Percentiles rank a stretch among this genome's conserved stretches.
Evolutionary conservation across 495 filamentous ascomycete genomes (phyloP).

Genomic region (Xylaria sp.): DNA sequence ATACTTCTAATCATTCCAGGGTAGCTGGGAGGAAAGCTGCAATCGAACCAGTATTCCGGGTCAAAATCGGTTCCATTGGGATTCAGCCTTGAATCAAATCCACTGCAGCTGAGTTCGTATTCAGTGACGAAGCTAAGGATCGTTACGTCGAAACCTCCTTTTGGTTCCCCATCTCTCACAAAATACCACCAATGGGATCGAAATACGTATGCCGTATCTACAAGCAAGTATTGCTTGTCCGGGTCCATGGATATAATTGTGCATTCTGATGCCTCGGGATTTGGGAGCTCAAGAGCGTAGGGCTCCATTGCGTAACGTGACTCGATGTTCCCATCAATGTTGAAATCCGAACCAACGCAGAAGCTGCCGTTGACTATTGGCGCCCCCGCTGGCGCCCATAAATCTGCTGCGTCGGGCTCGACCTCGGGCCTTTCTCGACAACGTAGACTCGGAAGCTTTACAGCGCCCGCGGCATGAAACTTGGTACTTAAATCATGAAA

Average conservation of each 20-base stretch:
- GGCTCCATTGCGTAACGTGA: constrained; percentile 14
- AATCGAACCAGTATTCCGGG: constrained; percentile 1
- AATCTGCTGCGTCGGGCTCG: background rate
- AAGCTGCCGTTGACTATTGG: background rate
- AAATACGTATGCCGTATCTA: background rate
- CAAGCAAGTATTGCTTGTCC: background rate
- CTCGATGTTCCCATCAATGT: background rate
- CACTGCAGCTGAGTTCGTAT: background rate
- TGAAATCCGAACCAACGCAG: background rate
- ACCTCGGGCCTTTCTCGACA: background rate
- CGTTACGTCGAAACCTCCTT: background rate
- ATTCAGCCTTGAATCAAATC: background rate
- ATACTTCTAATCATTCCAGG: background rate
- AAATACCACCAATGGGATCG: constrained; percentile 1
- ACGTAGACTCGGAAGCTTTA: background rate
- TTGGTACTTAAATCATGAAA: background rate
- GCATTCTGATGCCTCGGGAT: constrained; percentile 1
- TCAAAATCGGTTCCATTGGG: constrained; percentile 1
- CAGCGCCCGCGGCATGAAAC: background rate
- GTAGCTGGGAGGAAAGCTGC: background rate
- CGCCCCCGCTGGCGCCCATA: background rate
- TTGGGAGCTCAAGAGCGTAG: constrained; percentile 11
- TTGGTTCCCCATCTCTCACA: background rate
- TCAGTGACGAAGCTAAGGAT: background rate
- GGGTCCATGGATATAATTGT: background rate